These are phyloP conservation scores for Panellus pusillus DNA, from an alignment of 768 basidiomycete genomes.

Conservation along the genomic window DNA sequence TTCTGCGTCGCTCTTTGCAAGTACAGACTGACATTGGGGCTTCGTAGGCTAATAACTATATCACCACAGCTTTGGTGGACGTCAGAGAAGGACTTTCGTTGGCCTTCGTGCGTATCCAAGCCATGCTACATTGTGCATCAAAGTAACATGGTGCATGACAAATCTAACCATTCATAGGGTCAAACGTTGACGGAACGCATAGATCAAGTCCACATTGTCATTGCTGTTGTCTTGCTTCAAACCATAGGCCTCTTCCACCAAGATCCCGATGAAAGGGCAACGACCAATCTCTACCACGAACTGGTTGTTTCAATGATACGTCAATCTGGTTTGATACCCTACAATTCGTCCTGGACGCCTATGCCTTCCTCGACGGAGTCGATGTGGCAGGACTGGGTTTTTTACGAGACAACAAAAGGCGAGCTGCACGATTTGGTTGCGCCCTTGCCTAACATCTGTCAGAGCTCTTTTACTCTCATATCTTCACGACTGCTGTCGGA, in stretches of 20 bases:
- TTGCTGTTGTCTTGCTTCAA: conserved; percentile 53
- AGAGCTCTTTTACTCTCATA: conserved; percentile 52
- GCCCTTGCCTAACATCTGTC: conserved; percentile 11
- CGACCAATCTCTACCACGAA: conserved; percentile 52
- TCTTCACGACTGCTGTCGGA: conserved; percentile 57
- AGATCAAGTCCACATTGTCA: conserved; percentile 42
- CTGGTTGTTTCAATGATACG: conserved; percentile 62
- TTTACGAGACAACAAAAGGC: conserved; percentile 59
- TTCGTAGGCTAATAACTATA: conserved; percentile 28
- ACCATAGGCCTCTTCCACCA: conserved; percentile 59
- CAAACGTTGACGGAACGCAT: conserved; percentile 1
- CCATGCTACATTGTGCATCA: conserved; percentile 10
- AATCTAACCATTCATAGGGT: conserved; percentile 4
- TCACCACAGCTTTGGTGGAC: conserved; percentile 42
- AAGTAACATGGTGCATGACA: too few species aligned
- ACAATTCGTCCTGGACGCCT: conserved; percentile 45
- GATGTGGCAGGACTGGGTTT: conserved; percentile 58
- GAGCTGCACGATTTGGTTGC: conserved; percentile 16
- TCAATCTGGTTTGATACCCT: conserved; percentile 43
- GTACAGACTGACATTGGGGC: too few species aligned
- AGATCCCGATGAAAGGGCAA: conserved; percentile 25
- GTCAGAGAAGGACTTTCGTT: conserved; percentile 49
- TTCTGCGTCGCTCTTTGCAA: conserved; percentile 16
- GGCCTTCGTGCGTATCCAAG: conserved; percentile 50
- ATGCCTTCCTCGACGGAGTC: conserved; percentile 34